Base-by-base conservation (phyloP, 768 basidiomycete genomes). In the Lyophyllum shimeji region DNA sequence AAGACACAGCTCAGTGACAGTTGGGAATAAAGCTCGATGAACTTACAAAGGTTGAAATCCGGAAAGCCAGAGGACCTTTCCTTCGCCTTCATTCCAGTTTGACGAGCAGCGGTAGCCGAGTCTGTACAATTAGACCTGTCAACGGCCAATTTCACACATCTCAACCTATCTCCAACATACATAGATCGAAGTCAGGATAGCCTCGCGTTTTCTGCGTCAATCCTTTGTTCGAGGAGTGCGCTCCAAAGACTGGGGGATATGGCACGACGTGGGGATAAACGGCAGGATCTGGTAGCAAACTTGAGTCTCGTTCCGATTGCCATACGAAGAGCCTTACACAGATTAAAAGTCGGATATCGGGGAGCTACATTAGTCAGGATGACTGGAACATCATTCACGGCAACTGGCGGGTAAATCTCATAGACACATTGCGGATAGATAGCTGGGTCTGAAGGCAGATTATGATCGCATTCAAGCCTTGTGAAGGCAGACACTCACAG, bases 361-460 rank as follows among this genome's bases (percentile, higher is more conserved):
- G 53, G 24, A 13, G 50, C n/a, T 23, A 52, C 21, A 18, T 52
- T 29, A 13, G 43, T 20, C 2, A 25, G 31, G 37, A 47, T 23
- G 29, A 21, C 8, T 3, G 46, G 12, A 23, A 12, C 20, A 21
- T 37, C 37, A n/a, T 57, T 31, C 17, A 23, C 50, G 24, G 20
- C n/a, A 44, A 46, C 46, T 23, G 46, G 9, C n/a, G 72, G 70
- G 59, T 80, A 79, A 47, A 77, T 71, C 23, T 54, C 57, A 43
- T 68, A 50, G 15, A 79, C 59, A 60, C 72, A 73, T 57, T 60
- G 64, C 7, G 80, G 77, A 64, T 82, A 81, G 24, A 61, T 42
- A 34, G 59, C 45, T 34, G 59, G 60, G 53, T 64, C 65, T 62
- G 50, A 3, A 45, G 31, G 4, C 7, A 17, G 23, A 5, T 21